Evolutionary conservation across 805 yeast species (phyloP).

Genomic region (Candida andamanensis): DNA sequence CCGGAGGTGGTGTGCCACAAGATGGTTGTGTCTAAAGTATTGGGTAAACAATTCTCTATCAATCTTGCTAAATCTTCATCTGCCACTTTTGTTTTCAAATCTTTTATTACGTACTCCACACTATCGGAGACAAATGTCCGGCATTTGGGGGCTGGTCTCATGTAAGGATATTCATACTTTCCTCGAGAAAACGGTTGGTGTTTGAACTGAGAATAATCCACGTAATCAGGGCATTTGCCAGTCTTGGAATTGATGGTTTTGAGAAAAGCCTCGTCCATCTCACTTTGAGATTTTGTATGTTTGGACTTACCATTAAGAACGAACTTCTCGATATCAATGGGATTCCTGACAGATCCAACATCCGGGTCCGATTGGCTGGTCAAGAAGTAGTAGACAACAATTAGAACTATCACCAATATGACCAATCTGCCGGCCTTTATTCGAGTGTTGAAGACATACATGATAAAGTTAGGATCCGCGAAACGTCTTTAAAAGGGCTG

Average conservation of each 20-base stretch:
- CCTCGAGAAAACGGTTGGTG: slow-evolving; percentile 63
- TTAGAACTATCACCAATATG: too few relatives aligned
- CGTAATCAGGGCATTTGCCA: slow-evolving; percentile 55
- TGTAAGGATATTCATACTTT: slow-evolving; percentile 52
- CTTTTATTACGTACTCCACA: slow-evolving; percentile 56
- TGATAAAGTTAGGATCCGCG: too few relatives aligned
- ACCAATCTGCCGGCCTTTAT: too few relatives aligned
- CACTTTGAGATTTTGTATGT: too few relatives aligned
- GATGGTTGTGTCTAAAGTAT: slow-evolving; percentile 83
- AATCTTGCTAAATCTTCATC: slow-evolving; percentile 68
- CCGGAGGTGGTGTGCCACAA: slow-evolving; percentile 49
- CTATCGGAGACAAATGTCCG: slow-evolving; percentile 63
- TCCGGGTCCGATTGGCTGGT: too few relatives aligned
- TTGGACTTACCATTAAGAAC: too few relatives aligned
- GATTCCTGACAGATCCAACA: too few relatives aligned
- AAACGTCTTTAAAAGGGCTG: too few relatives aligned
- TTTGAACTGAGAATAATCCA: slow-evolving; percentile 47
- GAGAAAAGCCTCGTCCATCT: slow-evolving; percentile 2
- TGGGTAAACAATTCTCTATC: slow-evolving; percentile 80
- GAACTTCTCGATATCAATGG: too few relatives aligned
- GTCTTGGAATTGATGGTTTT: slow-evolving; percentile 10
- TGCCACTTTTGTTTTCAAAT: slow-evolving; percentile 43
- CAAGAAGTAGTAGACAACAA: too few relatives aligned
- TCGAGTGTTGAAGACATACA: too few relatives aligned
- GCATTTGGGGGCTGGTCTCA: slow-evolving; percentile 70